phyloP scores from a whole-genome alignment of 352 stramenopile genomes.

The Lagenidium giganteum region DNA sequence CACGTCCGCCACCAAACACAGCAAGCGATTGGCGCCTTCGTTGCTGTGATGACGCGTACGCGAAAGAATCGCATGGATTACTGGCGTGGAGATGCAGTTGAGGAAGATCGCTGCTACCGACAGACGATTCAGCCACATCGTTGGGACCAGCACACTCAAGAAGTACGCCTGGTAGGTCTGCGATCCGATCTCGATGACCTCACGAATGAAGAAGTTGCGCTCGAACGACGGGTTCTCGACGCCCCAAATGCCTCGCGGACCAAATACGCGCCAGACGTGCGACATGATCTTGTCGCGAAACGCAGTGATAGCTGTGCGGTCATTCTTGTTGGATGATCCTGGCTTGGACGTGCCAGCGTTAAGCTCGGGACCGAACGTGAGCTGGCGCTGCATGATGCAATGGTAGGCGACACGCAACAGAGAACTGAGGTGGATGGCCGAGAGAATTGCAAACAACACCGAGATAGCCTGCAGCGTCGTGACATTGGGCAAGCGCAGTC shows the following conservation, averaged over 20 bases:
- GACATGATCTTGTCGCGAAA: neutral
- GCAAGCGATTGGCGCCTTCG: neutral
- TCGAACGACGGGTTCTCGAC: conserved; percentile 6
- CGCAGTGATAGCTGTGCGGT: too few species aligned
- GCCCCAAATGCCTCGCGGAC: conserved; percentile 9
- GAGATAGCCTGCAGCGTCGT: too few species aligned
- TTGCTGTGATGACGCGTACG: too few species aligned
- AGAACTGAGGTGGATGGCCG: neutral
- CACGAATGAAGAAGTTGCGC: neutral
- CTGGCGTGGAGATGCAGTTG: conserved; percentile 8
- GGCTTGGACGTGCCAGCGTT: too few species aligned
- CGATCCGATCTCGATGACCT: conserved; percentile 3
- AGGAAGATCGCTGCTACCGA: conserved; percentile 4
- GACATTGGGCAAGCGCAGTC: too few species aligned
- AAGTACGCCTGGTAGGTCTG: conserved; percentile 13
- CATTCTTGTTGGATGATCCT: too few species aligned
- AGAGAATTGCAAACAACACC: too few species aligned
- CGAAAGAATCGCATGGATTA: conserved; percentile 2
- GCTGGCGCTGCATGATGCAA: conserved; percentile 10
- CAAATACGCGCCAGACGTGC: conserved; percentile 7
- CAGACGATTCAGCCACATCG: conserved; percentile 6
- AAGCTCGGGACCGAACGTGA: conserved; percentile 1
- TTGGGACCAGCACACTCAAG: conserved; percentile 4
- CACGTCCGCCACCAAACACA: conserved; percentile 2
- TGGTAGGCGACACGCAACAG: conserved; percentile 1